Conservation (phyloP, 2,329 filamentous ascomycete genomes). For the Emericellopsis atlantica region DNA sequence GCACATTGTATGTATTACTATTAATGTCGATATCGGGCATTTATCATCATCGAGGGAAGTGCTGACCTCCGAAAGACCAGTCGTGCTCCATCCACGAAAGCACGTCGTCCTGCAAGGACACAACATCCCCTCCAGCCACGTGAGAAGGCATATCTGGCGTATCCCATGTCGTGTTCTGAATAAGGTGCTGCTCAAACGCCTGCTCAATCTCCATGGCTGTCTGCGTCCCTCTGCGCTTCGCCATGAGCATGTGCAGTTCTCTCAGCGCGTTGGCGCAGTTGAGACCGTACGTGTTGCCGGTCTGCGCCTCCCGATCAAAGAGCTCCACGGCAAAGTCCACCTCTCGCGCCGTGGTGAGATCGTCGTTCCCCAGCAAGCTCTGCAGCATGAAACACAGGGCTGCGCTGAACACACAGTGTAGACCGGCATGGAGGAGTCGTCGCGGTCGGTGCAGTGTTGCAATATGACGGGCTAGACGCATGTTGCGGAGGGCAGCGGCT, state of each 20-base stretch:
- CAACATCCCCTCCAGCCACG: conserved; percentile 6
- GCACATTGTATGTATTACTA: no score
- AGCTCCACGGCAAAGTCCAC: conserved; percentile 26
- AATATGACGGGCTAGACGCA: conserved; percentile 28
- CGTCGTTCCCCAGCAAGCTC: conserved; percentile 14
- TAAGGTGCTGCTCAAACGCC: background rate
- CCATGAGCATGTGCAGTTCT: conserved; percentile 17
- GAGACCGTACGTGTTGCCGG: conserved; percentile 22
- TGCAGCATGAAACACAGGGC: conserved; percentile 33
- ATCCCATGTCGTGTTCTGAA: conserved; percentile 1
- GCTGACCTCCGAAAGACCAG: conserved; percentile 8
- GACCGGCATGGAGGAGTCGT: conserved; percentile 28
- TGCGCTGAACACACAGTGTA: conserved; percentile 38
- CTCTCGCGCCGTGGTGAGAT: conserved; percentile 11
- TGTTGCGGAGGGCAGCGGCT: conserved; percentile 29
- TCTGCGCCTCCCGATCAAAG: conserved; percentile 25
- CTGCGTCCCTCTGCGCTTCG: background rate
- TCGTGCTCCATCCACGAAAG: conserved; percentile 23
- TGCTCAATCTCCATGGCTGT: conserved; percentile 2
- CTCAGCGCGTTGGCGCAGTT: conserved; percentile 24
- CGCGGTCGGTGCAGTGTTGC: conserved; percentile 19
- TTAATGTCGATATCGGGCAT: no score
- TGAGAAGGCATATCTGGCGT: conserved; percentile 6
- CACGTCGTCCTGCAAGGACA: conserved; percentile 20
- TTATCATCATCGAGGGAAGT: no score